Percentiles rank a stretch among this genome's conserved stretches.
Conservation (phyloP, 768 basidiomycete genomes). For the Boletellus ananiceps region DNA sequence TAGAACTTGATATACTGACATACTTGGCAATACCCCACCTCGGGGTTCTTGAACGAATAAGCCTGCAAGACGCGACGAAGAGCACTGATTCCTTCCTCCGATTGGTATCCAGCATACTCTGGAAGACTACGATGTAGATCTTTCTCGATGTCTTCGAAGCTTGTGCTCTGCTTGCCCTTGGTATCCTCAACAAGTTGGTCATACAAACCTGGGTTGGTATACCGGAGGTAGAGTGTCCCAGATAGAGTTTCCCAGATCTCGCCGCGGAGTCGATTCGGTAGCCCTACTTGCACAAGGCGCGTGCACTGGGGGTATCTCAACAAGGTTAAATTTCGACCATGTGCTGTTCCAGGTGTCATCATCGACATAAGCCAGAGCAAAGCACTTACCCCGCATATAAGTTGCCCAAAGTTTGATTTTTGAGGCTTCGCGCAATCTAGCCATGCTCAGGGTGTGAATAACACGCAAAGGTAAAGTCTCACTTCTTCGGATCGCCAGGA, state of each 20-base stretch:
- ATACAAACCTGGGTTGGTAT: constrained; percentile 81
- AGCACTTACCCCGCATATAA: constrained; percentile 67
- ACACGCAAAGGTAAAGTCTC: constrained; percentile 22
- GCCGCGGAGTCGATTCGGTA: constrained; percentile 90
- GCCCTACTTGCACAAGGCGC: constrained; percentile 93
- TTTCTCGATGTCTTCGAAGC: constrained; percentile 98
- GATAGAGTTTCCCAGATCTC: constrained; percentile 99
- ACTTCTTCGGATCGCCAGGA: constrained; percentile 92
- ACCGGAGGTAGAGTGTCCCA: constrained; percentile 89
- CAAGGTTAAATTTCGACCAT: constrained; percentile 93
- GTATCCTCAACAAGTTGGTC: constrained; percentile 69
- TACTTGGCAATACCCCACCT: constrained; percentile 92
- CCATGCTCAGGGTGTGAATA: constrained; percentile 9
- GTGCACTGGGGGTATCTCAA: constrained; percentile 95
- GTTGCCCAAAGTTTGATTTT: constrained; percentile 95
- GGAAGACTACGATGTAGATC: constrained; percentile 94
- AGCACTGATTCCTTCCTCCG: constrained; percentile 77
- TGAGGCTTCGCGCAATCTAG: constrained; percentile 79
- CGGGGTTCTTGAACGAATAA: constrained; percentile 93
- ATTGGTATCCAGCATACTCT: constrained; percentile 95
- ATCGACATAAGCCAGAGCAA: constrained; percentile 3
- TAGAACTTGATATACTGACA: constrained; percentile 9
- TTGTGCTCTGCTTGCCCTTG: constrained; percentile 72
- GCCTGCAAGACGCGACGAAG: constrained; percentile 89
- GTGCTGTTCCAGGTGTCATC: constrained; percentile 44